These are phyloP conservation scores for Peronospora tabacina DNA, from an alignment of 352 stramenopile species.

Conservation along the genomic window DNA sequence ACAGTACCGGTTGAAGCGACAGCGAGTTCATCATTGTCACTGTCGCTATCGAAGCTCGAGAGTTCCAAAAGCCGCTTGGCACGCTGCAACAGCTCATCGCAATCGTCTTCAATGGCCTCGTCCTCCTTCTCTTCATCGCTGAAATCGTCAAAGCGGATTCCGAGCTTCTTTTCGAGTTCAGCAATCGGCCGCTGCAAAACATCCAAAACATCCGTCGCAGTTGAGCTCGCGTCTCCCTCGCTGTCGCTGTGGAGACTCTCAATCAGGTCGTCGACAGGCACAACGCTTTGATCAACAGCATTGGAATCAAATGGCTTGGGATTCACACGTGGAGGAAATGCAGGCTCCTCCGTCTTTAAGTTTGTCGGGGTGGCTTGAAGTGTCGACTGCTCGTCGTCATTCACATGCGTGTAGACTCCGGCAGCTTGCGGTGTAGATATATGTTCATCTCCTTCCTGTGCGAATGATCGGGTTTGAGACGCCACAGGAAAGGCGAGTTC, in stretches of 20 bases:
- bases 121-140: conserved; percentile 55
- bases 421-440: neutral
- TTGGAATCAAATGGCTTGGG: neutral
- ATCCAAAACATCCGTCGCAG: conserved; percentile 22
- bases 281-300: neutral
- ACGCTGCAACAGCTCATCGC: conserved; percentile 34
- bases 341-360: neutral
- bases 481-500: neutral
- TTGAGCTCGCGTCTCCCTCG: conserved; percentile 19
- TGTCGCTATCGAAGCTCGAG: conserved; percentile 40
- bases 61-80: conserved; percentile 46
- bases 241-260: conserved; percentile 14
- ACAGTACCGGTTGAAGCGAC: neutral
- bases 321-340: neutral
- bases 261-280: neutral
- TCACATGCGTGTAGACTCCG: neutral
- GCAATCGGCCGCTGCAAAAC: conserved; percentile 59
- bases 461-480: neutral
- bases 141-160: conserved; percentile 54
- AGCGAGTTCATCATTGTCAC: conserved; percentile 24
- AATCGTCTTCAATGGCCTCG: conserved; percentile 47
- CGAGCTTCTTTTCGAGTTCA: conserved; percentile 60
- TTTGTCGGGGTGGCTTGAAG: neutral
- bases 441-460: conserved; percentile 1
- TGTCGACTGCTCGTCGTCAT: conserved; percentile 1